Conservation (phyloP, 2,329 filamentous ascomycete species). For the Penicillium sp. region DNA sequence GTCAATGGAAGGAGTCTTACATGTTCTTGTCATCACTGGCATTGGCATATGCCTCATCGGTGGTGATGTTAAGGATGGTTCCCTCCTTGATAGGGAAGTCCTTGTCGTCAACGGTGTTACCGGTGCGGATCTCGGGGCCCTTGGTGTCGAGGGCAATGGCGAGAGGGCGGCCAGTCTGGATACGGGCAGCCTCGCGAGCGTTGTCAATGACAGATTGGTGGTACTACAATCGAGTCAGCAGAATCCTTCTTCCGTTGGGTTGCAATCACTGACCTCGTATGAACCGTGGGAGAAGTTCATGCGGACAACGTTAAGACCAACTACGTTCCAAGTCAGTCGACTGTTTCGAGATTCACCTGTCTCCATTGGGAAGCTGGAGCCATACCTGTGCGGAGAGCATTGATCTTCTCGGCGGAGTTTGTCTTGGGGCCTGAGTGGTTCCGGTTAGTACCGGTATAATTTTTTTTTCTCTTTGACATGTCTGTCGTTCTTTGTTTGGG, state of each 20-base stretch:
- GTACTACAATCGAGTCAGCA: conserved; percentile 58
- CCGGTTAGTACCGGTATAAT: conserved; percentile 22
- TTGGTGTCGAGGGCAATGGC: conserved; percentile 90
- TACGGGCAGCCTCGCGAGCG: conserved; percentile 79
- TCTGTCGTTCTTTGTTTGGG: not conserved
- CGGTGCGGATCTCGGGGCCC: conserved; percentile 85
- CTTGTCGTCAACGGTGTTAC: conserved; percentile 68
- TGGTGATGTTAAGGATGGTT: conserved; percentile 90
- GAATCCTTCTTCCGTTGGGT: not conserved
- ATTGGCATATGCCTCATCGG: conserved; percentile 87
- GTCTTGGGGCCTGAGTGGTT: conserved; percentile 77
- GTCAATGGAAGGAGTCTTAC: conserved; percentile 54
- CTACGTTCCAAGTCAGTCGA: conserved; percentile 39
- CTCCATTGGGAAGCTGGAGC: conserved; percentile 6
- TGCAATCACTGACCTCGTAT: conserved; percentile 62
- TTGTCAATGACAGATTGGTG: conserved; percentile 98
- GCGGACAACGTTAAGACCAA: conserved; percentile 95
- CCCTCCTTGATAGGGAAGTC: conserved; percentile 83
- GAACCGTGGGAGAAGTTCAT: conserved; percentile 99
- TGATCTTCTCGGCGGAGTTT: conserved; percentile 96
- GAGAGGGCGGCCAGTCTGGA: conserved; percentile 77
- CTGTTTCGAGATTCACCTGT: conserved; percentile 11
- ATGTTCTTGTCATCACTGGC: conserved; percentile 88
- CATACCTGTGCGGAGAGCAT: conserved; percentile 74
- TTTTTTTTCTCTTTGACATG: not conserved